Evolutionary conservation across 257 asterid species (phyloP), one percentile per base, ranked within the genome.

Genomic region (Lavandula angustifolia): DNA sequence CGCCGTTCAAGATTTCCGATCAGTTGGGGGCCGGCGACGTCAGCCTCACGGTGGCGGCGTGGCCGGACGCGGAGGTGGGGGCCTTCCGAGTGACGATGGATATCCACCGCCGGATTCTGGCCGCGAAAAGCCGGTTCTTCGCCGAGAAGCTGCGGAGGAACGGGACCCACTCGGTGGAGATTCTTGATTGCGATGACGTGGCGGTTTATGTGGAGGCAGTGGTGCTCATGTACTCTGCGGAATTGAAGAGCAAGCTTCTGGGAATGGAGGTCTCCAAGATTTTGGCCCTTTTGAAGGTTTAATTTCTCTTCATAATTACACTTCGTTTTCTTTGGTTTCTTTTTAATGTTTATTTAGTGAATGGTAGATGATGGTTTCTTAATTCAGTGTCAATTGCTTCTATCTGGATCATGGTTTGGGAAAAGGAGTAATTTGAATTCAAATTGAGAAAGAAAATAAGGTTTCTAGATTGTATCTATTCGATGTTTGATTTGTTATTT

Each of bases 141-240:
- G 85, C 85, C 9, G 97, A 90, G 69, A 90, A 85, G 51, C 85
- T 90, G 52, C 77, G 80, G 44, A 69, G 80, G 47, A 81, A 78
- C 69, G 97, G 90, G 80, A 53, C 85, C 64, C 95, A 84, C 64
- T 74, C 88, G 4, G 94, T 94, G 35, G 99, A 94, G 76, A 94
- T 94, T 73, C 92, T 88, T 34, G 99, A 90, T 9, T 84, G 95
- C 64, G 96, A 87, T 74, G 95, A 94, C 68, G 94, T 90, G 64
- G 94, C 76, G 80, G 92, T 78, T 22, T 90, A 94, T 55, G 83
- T 94, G 65, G 89, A 94, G 73, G 87, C 87, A 1, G 71, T 94
- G 57, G 84, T 82, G 67, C 95, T 94, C 44, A 87, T 94, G 96
- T 94, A 94, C 71, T 75, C 57, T 49, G 83, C 82, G 40, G 88